Evolutionary conservation across 345 rosid species (phyloP), one percentile per base, ranked within the genome.

Genomic region (Schrenkiella parvula): DNA sequence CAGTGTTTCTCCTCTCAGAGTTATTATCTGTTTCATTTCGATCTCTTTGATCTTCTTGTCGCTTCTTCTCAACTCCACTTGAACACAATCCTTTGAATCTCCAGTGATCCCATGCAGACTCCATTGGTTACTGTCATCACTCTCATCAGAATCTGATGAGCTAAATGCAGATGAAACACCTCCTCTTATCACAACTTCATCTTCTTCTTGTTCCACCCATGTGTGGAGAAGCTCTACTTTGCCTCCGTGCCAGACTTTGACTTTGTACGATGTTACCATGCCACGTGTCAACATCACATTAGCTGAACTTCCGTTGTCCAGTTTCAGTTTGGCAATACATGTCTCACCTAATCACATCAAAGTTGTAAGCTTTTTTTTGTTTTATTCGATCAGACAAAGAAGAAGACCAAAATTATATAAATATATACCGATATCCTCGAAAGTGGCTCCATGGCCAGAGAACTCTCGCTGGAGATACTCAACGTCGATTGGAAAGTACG

Each of bases 371-470:
- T n/a, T 54, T 11, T 26, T 26, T 1, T 0, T 0, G n/a, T 28
- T 29, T 0, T 0, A 28, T 28, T 29, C 37, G 5, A 6, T 52
- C 18, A 13, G 35, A 52, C 17, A 15, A 15, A 43, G 55, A 11
- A 18, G 15, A 41, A 56, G 46, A 69, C 6, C 47, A n/a, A 29
- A 66, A 3, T 0, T 26, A 12, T 1, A 57, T 34, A 37, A 31
- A 8, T 28, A 9, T 25, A 37, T 69, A n/a, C 85, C 88, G 2
- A 90, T 76, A 18, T 78, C 80, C 66, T 90, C 84, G 25, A 93
- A 90, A 59, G 85, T 81, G 55, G 90, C 89, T 57, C 97, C 97
- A 66, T 84, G 96, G 17, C 90, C 93, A 70, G 89, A 81, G 73
- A 90, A 87, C 64, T 90, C 93, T 63, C 66, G 56, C 53, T 83